Conservation (phyloP, 2,329 filamentous ascomycete genomes). For the Xylariaceae sp. region DNA sequence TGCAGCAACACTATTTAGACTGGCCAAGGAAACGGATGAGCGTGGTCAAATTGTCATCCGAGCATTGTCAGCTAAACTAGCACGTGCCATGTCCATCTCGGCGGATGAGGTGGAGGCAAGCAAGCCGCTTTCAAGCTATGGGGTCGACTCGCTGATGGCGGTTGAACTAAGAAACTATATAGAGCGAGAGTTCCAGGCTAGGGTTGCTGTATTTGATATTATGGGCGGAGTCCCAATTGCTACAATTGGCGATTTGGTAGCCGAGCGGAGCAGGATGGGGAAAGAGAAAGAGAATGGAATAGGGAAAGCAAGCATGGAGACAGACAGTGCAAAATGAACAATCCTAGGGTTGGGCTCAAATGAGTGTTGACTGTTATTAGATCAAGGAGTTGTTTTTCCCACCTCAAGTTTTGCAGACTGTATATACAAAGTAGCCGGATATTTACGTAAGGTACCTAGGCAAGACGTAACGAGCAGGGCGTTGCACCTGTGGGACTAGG, state of each 20-base stretch:
- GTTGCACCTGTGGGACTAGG: no score
- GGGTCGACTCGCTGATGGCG: slow-evolving; percentile 32
- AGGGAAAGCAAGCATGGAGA: no score
- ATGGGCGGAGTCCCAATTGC: slow-evolving; percentile 15
- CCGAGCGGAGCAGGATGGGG: slow-evolving; percentile 17
- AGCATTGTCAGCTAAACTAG: slow-evolving; percentile 12
- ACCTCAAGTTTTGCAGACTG: no score
- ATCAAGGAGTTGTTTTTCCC: no score
- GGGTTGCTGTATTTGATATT: slow-evolving; percentile 17
- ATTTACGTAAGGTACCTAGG: no score
- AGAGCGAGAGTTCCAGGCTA: slow-evolving; percentile 13
- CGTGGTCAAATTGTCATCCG: slow-evolving; percentile 14
- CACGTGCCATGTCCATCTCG: slow-evolving; percentile 19
- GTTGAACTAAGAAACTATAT: slow-evolving; percentile 33
- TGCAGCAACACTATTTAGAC: slow-evolving; percentile 12
- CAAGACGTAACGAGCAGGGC: no score
- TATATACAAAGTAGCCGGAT: no score
- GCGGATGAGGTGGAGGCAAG: slow-evolving; percentile 22
- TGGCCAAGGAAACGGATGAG: slow-evolving; percentile 8
- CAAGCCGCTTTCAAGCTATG: slow-evolving; percentile 26
- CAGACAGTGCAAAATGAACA: no score
- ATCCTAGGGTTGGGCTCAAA: no score
- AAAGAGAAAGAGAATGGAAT: no score
- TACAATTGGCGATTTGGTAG: slow-evolving; percentile 16
- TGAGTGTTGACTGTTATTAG: no score